Base-by-base conservation (phyloP, 2,329 filamentous ascomycete species). In the Colletotrichum sp. region DNA sequence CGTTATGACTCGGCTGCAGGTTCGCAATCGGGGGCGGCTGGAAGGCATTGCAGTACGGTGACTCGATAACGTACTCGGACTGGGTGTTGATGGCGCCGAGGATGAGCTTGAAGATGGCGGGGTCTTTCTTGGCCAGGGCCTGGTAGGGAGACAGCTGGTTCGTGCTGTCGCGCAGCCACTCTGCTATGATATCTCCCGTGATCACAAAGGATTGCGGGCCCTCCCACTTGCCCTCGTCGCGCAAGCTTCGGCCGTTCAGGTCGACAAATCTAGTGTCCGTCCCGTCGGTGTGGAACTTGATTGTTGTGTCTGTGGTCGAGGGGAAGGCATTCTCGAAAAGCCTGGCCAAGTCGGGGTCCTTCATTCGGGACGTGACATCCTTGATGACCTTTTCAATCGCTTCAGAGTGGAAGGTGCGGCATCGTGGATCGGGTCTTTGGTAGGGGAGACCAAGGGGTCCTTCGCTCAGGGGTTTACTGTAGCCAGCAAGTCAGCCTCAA, bases 11-110 rank as follows among this genome's bases (percentile, higher is more conserved):
- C 8, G 93, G 87, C 5, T 88, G 84, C 1, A 98, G 87, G 18
- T 93, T 91, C 76, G 95, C 96, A 8, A 95, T 94, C 4, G 94
- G 93, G 1, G 97, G 97, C 6, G 97, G 96, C 82, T 99, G 97
- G 83, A 98, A 99, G 21, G 97, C 97, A 83, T 99, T 98, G 88
- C 97, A 99, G 85, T 98, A 99, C 0, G 97, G 97, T 2, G 94
- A 95, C 79, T 95, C 91, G 75, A 98, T 98, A 55, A 99, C 94
- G 80, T 95, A 98, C 83, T 98, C 96, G 18, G 94, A 90, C 84
- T 99, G 97, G 0, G 97, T 98, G 82, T 98, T 98, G 85, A 98
- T 98, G 55, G 96, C 96, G 27, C 97, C 97, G 2, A 97, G 86
- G 31, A 99, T 95, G 67, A 99, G 86, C 75, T 90, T 93, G 81